These are phyloP conservation scores for Pichia nakasei DNA, from an alignment of 805 yeast genomes.

Conservation along the genomic window DNA sequence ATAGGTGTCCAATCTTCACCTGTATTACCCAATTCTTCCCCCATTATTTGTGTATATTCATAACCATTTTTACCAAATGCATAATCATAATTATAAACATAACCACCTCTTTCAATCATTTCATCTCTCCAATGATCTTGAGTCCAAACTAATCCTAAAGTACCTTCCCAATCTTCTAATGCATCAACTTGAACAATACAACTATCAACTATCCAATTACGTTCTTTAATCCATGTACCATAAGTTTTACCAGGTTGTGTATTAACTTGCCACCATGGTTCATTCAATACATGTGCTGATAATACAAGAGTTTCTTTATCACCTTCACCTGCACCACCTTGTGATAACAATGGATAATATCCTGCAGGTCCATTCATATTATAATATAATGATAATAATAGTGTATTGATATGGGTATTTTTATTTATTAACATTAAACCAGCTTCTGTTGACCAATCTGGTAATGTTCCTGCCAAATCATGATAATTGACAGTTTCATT, in stretches of 20 bases:
- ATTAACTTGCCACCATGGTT: conserved; percentile 41
- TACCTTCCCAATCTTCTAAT: conserved; percentile 16
- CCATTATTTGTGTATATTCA: conserved; percentile 7
- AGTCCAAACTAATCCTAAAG: conserved; percentile 7
- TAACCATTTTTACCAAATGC: conserved; percentile 13
- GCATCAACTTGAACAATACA: conserved; percentile 25
- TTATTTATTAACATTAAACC: conserved; percentile 58
- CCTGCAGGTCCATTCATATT: conserved; percentile 53
- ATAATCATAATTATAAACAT: conserved; percentile 16
- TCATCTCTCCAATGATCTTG: conserved; percentile 10
- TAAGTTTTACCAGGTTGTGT: conserved; percentile 21
- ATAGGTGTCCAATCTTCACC: conserved; percentile 4
- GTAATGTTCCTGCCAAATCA: conserved; percentile 54
- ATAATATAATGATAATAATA: conserved; percentile 55
- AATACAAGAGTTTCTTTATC: conserved; percentile 69
- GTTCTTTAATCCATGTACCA: conserved; percentile 14
- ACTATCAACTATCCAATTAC: conserved; percentile 15
- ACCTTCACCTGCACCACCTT: conserved; percentile 63
- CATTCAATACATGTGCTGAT: conserved; percentile 42
- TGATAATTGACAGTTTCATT: conserved; percentile 35
- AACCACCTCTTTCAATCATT: conserved; percentile 9
- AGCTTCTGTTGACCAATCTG: conserved; percentile 58
- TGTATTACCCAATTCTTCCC: conserved; percentile 7
- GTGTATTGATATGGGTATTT: conserved; percentile 44
- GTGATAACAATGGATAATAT: conserved; percentile 50